Conservation (phyloP, 805 yeast genomes). For the Danielia reshetovae region DNA sequence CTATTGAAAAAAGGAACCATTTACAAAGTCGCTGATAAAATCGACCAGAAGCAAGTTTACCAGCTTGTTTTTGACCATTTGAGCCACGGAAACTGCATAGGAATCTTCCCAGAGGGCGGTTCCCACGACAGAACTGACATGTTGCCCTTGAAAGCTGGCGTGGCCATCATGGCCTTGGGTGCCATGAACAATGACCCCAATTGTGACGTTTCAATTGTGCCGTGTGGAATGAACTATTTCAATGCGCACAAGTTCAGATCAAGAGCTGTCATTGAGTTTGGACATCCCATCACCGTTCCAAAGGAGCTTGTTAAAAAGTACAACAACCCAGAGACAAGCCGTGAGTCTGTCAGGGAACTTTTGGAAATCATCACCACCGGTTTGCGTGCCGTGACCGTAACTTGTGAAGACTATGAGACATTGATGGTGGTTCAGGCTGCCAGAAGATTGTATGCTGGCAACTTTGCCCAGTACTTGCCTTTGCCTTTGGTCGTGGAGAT, state of each 20-base stretch:
- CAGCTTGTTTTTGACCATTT: conserved; percentile 81
- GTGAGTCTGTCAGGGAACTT: conserved; percentile 70
- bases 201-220: conserved; percentile 81
- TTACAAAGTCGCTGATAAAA: conserved; percentile 73
- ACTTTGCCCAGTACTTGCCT: conserved; percentile 67
- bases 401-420: conserved; percentile 86
- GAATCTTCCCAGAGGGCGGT: conserved; percentile 98
- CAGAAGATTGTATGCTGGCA: conserved; percentile 79
- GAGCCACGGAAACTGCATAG: conserved; percentile 75
- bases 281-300: conserved; percentile 71
- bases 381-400: conserved; percentile 79
- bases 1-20: conserved; percentile 49
- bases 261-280: conserved; percentile 93
- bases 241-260: conserved; percentile 94
- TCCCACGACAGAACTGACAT: conserved; percentile 93
- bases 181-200: conserved; percentile 77
- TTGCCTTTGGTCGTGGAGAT: conserved; percentile 83
- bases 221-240: conserved; percentile 97
- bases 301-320: conserved; percentile 59
- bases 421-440: conserved; percentile 88
- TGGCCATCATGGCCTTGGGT: conserved; percentile 96
- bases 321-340: conserved; percentile 57
- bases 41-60: conserved; percentile 83
- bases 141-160: conserved; percentile 93
- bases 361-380: conserved; percentile 70